Base-by-base conservation (phyloP, 345 rosid species). In the Trapa incisa region DNA sequence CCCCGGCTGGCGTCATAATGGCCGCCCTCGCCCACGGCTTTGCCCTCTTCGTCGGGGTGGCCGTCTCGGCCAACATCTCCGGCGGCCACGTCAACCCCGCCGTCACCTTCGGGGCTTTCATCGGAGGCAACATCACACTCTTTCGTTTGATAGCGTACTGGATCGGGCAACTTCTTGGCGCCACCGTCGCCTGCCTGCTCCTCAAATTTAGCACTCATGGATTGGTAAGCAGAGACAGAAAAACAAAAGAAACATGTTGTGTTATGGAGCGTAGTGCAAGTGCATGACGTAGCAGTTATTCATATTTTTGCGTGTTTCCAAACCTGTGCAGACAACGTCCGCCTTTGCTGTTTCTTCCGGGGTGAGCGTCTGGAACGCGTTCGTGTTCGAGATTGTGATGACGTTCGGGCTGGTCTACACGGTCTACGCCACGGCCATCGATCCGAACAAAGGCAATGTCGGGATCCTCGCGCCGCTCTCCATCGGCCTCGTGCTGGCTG, bases 21-120 rank as follows among this genome's bases (percentile, higher is more conserved):
- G 74, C 70, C 9, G 43, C 74, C 11, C 61, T 71, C 7, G 74
- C 74, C 35, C 70, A 71, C n/a, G 74, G 50, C 2, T 66, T 71
- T 22, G 74, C 70, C 14, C 69, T 71, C 13, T 71, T 71, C 37
- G n/a, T 68, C 6, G 71, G 64, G 3, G 65, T 68, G 10, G 17
- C 71, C 48, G 37, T 68, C 29, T n/a, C 54, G 1, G 53, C 65
- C 37, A 68, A 68, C 71, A 68, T 68, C 16, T 68, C 71, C 38
- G 65, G 64, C 12, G 64, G 64, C 38, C 64, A 56, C 9, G 64
- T 61, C 16, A 61, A 61, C 64, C 64, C 64, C 5, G 64, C 64
- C 0, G 64, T 61, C 64, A 61, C 50, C 4, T 68, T 68, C 33
- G 71, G 71, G 11, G 71, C 71, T 37, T 68, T 68, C 13, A 10